Conservation (phyloP, 2,329 filamentous ascomycete species). For the Trichoderma gracile region DNA sequence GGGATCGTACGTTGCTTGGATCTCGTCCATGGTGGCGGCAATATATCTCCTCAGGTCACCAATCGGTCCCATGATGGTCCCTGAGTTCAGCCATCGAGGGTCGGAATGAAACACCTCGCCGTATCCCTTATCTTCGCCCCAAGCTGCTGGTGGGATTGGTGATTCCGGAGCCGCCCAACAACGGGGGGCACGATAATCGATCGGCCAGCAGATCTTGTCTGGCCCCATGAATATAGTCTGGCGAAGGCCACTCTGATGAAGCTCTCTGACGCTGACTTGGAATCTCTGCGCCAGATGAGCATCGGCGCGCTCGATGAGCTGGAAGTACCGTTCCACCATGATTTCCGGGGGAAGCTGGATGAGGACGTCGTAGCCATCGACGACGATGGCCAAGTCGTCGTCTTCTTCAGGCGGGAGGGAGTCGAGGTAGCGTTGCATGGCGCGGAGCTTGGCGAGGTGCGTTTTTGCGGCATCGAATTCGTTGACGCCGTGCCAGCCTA, state of each 20-base stretch:
- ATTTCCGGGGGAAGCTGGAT: slow-evolving; percentile 66
- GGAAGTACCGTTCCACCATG: slow-evolving; percentile 62
- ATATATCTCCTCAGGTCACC: slow-evolving; percentile 35
- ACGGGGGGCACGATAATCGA: slow-evolving; percentile 39
- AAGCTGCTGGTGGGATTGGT: slow-evolving; percentile 36
- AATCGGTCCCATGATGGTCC: slow-evolving; percentile 47
- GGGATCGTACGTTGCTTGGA: slow-evolving; percentile 40
- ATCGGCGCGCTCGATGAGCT: slow-evolving; percentile 55
- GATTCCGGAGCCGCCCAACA: slow-evolving; percentile 46
- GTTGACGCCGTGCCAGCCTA: slow-evolving; percentile 43
- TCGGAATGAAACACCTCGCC: slow-evolving; percentile 37
- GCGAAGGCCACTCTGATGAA: slow-evolving; percentile 36
- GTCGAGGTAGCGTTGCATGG: slow-evolving; percentile 40
- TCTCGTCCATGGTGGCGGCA: slow-evolving; percentile 33
- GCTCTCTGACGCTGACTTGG: slow-evolving; percentile 41
- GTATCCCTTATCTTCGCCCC: slow-evolving; percentile 41
- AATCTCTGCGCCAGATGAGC: slow-evolving; percentile 52
- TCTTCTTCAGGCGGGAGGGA: slow-evolving; percentile 38
- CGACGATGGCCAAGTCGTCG: slow-evolving; percentile 62
- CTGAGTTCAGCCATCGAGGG: slow-evolving; percentile 48
- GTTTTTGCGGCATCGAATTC: slow-evolving; percentile 39
- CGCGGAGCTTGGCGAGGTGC: slow-evolving; percentile 45
- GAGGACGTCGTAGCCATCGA: slow-evolving; percentile 65
- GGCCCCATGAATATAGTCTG: slow-evolving; percentile 48
- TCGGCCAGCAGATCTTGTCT: slow-evolving; percentile 49